Conservation (phyloP, 306 rosid species). For the Parietaria judaica region DNA sequence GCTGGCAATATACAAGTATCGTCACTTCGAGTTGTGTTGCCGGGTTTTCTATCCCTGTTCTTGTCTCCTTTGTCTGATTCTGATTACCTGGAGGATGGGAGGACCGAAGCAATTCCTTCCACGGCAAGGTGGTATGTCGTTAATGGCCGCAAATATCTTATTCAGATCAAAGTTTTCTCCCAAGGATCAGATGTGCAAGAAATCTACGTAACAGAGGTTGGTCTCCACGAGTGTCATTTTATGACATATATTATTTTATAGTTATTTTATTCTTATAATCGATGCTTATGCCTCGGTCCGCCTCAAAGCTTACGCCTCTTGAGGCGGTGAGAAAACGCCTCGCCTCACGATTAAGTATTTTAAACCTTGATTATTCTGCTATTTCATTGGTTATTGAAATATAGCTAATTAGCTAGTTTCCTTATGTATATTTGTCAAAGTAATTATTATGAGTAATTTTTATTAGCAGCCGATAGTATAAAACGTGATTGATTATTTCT, state of each 20-base stretch:
- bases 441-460: too few species aligned
- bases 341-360: too few species aligned
- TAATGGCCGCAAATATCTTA: slow-evolving; percentile 71
- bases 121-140: slow-evolving; percentile 57
- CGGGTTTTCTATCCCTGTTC: slow-evolving; percentile 52
- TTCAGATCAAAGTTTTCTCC: slow-evolving; percentile 73
- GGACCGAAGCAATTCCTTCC: slow-evolving; percentile 36
- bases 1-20: slow-evolving; percentile 77
- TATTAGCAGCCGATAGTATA: too few species aligned
- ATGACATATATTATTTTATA: neutral
- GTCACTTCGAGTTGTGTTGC: slow-evolving; percentile 71
- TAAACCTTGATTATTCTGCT: too few species aligned
- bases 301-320: too few species aligned
- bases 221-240: neutral
- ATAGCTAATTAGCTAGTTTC: too few species aligned
- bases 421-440: too few species aligned
- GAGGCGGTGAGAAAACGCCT: too few species aligned
- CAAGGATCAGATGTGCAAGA: slow-evolving; percentile 60
- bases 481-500: too few species aligned
- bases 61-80: slow-evolving; percentile 49
- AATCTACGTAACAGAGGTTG: slow-evolving; percentile 84
- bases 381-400: too few species aligned
- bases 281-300: slow-evolving; percentile 3
- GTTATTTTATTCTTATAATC: slow-evolving; percentile 10
- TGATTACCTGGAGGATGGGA: slow-evolving; percentile 55